Evolutionary conservation across 257 asterid species (phyloP), one percentile per base, ranked within the genome.

Genomic region (Asclepias syriaca): DNA sequence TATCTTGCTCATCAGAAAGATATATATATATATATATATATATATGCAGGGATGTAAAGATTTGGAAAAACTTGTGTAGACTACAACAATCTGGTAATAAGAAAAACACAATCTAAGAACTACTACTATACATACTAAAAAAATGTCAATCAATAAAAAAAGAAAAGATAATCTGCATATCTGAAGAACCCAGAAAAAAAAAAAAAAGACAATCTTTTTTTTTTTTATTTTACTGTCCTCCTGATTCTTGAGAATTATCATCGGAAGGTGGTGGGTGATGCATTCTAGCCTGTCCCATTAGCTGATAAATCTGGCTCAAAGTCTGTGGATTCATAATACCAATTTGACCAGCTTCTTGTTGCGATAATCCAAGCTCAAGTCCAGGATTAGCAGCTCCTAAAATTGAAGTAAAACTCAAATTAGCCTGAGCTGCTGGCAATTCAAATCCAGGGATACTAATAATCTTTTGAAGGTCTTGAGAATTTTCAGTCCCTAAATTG

Each of bases 291-390:
- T 79, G 84, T 34, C 68, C 85, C 80, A 86, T 78, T 71, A 85
- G 95, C 74, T 86, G 96, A 77, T 90, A 88, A 77, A 88, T 83
- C 83, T 88, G 96, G 49, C 70, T 77, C 24, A 85, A 80, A 16
- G 85, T 73, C 39, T 84, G 93, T 58, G 82, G 84, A 74, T 78
- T 85, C 37, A 86, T 64, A 65, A 81, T 85, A 40, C 93, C 95
- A 49, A 86, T 59, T 65, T 79, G 88, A 45, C 86, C 48, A 43
- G 48, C 90, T 68, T 90, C 96, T 67, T 90, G 93, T 55, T 90
- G 93, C 40, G 97, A 81, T 15, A 90, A 66, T 27, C 97, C 93
- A 5, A 90, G 90, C 74, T 88, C 93, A 72, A 90, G 83, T 19
- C 93, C 97, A 68, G 97, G 91, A 59, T 34, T 80, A 15, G 74